Conservation (phyloP, 1,284 basidiomycete genomes). For the Phellopilus nigrolimitatus region DNA sequence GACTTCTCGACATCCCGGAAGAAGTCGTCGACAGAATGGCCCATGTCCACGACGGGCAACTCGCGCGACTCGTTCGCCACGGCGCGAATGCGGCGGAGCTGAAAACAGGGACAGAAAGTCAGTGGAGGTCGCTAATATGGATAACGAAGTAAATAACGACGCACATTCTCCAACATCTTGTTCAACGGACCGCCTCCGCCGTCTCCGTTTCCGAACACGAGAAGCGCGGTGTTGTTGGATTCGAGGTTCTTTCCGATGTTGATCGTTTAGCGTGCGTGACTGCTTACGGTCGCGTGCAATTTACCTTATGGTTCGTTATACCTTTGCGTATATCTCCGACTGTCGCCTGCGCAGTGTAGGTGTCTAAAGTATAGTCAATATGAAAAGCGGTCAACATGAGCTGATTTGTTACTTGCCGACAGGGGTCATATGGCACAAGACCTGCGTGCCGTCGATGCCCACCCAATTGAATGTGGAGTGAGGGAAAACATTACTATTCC, state of each 20-base stretch:
- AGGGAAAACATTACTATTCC: conserved; percentile 91
- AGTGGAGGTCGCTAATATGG: background rate
- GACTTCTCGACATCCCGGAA: conserved; percentile 74
- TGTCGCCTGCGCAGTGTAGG: conserved; percentile 84
- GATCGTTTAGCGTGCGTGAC: background rate
- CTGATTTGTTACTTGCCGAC: conserved; percentile 34
- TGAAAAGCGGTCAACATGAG: background rate
- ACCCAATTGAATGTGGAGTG: conserved; percentile 95
- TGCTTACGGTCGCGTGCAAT: background rate
- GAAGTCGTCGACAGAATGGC: conserved; percentile 83
- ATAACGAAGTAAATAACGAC: conserved; percentile 23
- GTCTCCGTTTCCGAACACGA: conserved; percentile 94
- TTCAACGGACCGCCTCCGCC: conserved; percentile 80
- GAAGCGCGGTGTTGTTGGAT: conserved; percentile 71
- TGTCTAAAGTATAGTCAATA: conserved; percentile 45
- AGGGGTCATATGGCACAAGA: conserved; percentile 93
- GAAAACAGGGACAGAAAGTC: conserved; percentile 11
- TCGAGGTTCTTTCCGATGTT: conserved; percentile 68
- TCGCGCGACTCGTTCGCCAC: conserved; percentile 74
- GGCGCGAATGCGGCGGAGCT: conserved; percentile 87
- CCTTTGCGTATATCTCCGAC: conserved; percentile 84
- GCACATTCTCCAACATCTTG: conserved; percentile 85
- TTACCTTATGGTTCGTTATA: conserved; percentile 78
- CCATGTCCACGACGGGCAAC: conserved; percentile 82
- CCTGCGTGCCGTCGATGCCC: conserved; percentile 88